Evolutionary conservation across 768 basidiomycete genomes (phyloP), one percentile per base, ranked within the genome.

Genomic region (Boletus reticulatus): DNA sequence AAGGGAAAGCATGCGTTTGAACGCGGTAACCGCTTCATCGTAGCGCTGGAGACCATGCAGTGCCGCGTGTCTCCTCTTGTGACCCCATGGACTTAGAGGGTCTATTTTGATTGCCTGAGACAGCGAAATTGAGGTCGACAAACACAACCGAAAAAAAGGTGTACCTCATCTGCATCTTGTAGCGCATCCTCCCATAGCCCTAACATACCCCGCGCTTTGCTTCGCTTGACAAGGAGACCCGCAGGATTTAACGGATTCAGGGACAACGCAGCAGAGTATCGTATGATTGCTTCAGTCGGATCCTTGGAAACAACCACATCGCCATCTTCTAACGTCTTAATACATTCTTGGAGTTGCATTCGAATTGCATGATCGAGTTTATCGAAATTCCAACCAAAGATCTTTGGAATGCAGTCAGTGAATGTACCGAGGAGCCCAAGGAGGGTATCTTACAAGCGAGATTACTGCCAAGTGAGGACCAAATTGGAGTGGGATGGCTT

Each of bases 341-440:
- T 5, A 22, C 57, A 51, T 27, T 29, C 12, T 22, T 42, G n/a
- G 36, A 55, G 41, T 6, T 31, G 29, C 10, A 5, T 14, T 8
- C 48, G 34, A 20, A 57, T 41, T 14, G 17, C 29, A 11, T 38
- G 9, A 9, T n/a, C 34, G 14, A 58, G 50, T 10, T 4, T 27
- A 4, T 57, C 50, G 16, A 51, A 47, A 12, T 59, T 22, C 58
- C 55, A 59, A 14, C 42, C 55, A 29, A 59, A 59, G 2, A 59
- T 27, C 58, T 59, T 16, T 20, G 11, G 5, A 32, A 22, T 31
- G 12, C 6, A 4, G 42, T 55, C 14, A 3, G 34, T 19, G 4
- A 1, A 9, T 2, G 14, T 9, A 10, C 13, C 1, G 11, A 17
- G 1, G 11, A 7, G 4, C 5, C 7, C 1, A 5, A 31, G 14